Base-by-base conservation (phyloP, 1,284 basidiomycete genomes). In the Irpex sp. region DNA sequence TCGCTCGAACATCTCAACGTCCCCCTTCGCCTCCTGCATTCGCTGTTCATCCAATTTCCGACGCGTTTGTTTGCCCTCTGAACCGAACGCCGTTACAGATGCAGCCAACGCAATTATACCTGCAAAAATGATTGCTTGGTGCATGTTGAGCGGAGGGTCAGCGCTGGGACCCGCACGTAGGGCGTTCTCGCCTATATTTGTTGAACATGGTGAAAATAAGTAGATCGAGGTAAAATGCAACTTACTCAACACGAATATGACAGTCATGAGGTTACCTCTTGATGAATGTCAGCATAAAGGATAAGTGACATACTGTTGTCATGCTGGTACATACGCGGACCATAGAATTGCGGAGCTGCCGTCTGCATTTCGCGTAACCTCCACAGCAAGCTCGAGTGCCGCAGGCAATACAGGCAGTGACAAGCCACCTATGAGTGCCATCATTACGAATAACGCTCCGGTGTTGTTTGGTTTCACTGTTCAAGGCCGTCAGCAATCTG, bases 351-450 rank as follows among this genome's bases (percentile, higher is more conserved):
- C 88, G 0, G 91, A 83, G 65, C 89, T 91, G 1, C 83, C 86
- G 65, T 91, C 89, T 2, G 91, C 83, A 69, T 91, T 92, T 63
- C 88, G 81, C 11, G 91, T 92, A 37, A 93, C 72, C 72, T 94
- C 92, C 52, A 86, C 88, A 8, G 81, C 87, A 26, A 94, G 82
- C 71, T 94, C 92, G 63, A 94, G 78, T 1, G 79, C 85, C 36
- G 93, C 80, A 1, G 92, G 91, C 3, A 94, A 80, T 76, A 93
- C 82, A 4, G 85, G 82, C 58, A 93, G 66, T 3, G 85, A 86
- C 58, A 81, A 76, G 15, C 84, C 77, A 19, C 92, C 91, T 34
- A 92, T 83, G 54, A 92, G 72, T 4, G 82, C 82, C 78, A 89
- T 85, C 57, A 93, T 77, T 5, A 79, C 81, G 71, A 86, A 93